phyloP scores from a whole-genome alignment of 2,329 filamentous ascomycete genomes.

The Annulohypoxylon truncatum region DNA sequence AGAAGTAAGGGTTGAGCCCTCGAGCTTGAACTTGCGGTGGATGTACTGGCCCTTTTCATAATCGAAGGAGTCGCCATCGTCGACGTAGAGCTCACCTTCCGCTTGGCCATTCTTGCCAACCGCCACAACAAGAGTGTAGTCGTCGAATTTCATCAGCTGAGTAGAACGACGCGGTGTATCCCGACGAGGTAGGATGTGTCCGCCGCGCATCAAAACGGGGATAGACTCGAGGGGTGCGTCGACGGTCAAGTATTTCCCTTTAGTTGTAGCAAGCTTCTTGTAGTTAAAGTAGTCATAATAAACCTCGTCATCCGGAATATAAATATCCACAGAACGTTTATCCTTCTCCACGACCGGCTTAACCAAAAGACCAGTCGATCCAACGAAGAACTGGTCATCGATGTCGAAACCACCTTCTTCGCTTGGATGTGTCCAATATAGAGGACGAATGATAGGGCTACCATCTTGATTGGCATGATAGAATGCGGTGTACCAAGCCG shows the following conservation, averaged over 20 bases:
- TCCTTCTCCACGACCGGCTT: slow-evolving; percentile 89
- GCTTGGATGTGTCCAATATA: slow-evolving; percentile 90
- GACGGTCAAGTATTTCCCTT: slow-evolving; percentile 76
- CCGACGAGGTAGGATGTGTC: slow-evolving; percentile 90
- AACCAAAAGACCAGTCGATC: slow-evolving; percentile 86
- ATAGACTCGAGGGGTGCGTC: slow-evolving; percentile 85
- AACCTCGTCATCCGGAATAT: slow-evolving; percentile 86
- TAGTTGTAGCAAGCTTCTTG: slow-evolving; percentile 74
- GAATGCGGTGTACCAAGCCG: slow-evolving; percentile 97
- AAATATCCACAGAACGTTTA: slow-evolving; percentile 78
- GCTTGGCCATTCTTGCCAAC: slow-evolving; percentile 75
- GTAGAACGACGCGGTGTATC: slow-evolving; percentile 88
- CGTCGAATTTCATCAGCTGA: slow-evolving; percentile 91
- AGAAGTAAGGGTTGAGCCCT: slow-evolving; percentile 71
- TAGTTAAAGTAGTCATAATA: slow-evolving; percentile 98
- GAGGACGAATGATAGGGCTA: slow-evolving; percentile 87
- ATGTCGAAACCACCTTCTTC: slow-evolving; percentile 89
- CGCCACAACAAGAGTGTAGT: slow-evolving; percentile 89
- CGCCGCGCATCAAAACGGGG: slow-evolving; percentile 90
- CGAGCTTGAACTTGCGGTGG: slow-evolving; percentile 81
- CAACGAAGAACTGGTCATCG: slow-evolving; percentile 94
- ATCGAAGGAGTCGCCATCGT: slow-evolving; percentile 94
- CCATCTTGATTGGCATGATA: slow-evolving; percentile 86
- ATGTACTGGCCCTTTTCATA: slow-evolving; percentile 88
- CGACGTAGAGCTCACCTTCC: slow-evolving; percentile 85